Evolutionary conservation across 257 asterid species (phyloP), one percentile per base, ranked within the genome.

Genomic region (Buddleja alternifolia): DNA sequence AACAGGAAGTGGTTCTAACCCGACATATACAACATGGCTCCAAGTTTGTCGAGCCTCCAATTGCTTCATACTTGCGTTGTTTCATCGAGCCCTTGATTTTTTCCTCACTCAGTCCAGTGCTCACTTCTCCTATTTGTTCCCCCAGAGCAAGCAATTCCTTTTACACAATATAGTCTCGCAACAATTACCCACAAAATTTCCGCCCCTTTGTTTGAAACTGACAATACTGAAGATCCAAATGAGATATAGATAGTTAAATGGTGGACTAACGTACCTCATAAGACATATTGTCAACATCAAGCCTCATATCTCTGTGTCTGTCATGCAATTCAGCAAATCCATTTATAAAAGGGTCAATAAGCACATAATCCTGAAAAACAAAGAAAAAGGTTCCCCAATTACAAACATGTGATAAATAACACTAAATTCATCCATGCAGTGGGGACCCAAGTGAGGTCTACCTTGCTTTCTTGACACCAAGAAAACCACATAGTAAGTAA

Each of bases 251-350:
- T 12, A 29, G 40, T 11, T 37, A 17, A 62, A 59, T 7, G 7
- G 74, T 7, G 7, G 74, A 69, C 32, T 14, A 47, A n/a, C 24
- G 53, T 73, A 87, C 94, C 90, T 87, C 94, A 15, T 87, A 84
- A 11, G 90, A 80, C 94, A 87, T 87, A 37, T 75, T 81, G 73
- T 84, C 94, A 44, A 84, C 80, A 19, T 87, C 89, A n/a, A 87
- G 89, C 72, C 90, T 81, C 90, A 87, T 70, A 51, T 77, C 88
- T 67, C 88, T 73, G 55, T 86, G 86, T 54, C 86, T 74, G 65
- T 87, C 94, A 10, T 77, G 88, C 80, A 70, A 42, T 78, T 82
- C 87, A 0, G 65, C 73, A 8, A 72, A 64, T 5, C 69, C 82
- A 60, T 68, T 63, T 40, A 70, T 45, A 11, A 75, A 73, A 44